Base-by-base conservation (phyloP, 192 early-diverging fungal genomes). In the Fimicolochytrium jonesii region DNA sequence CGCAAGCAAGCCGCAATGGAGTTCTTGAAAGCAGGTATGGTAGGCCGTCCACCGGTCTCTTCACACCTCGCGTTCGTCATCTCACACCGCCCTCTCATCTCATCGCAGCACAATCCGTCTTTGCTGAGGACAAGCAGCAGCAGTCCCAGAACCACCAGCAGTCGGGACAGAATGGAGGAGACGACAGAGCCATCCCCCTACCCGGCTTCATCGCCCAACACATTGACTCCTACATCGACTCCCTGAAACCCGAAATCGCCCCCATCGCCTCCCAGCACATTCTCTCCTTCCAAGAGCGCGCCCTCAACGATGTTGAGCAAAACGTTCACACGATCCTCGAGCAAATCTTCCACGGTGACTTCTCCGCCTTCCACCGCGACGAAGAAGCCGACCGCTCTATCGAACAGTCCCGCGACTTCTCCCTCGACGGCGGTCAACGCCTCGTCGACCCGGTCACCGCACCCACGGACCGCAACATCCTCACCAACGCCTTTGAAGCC, bases 331-430 rank as follows among this genome's bases (percentile, higher is more conserved):
- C 31, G n/a, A 32, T 66, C 3, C 30, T 66, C 31, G 10, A 49
- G 9, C 64, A 66, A 35, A 58, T 66, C 54, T 56, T 39, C 47
- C 30, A 36, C 42, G 64, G 64, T 15, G 56, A 66, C 53, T 57
- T 66, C 31, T 46, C 41, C 31, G 53, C 64, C 20, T 56, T 66
- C 26, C 26, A 41, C 4, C 41, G 35, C 28, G 25, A 20, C 22
- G 43, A 42, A n/a, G n/a, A n/a, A n/a, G n/a, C n/a, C n/a, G n/a
- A n/a, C n/a, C n/a, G n/a, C n/a, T n/a, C n/a, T n/a, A n/a, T n/a
- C n/a, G n/a, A n/a, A n/a, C n/a, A n/a, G n/a, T 41, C 37, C 35
- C 56, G 59, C 32, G 57, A 30, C 22, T 11, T 25, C 34, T 35
- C 50, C 7, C 13, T 20, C 15, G 17, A 28, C 53, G 23, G 13